A percentile compares a stretch with the other conserved stretches of the same genome.
phyloP scores from a whole-genome alignment of 1,284 basidiomycete genomes.

The Ustilago loliicola region DNA sequence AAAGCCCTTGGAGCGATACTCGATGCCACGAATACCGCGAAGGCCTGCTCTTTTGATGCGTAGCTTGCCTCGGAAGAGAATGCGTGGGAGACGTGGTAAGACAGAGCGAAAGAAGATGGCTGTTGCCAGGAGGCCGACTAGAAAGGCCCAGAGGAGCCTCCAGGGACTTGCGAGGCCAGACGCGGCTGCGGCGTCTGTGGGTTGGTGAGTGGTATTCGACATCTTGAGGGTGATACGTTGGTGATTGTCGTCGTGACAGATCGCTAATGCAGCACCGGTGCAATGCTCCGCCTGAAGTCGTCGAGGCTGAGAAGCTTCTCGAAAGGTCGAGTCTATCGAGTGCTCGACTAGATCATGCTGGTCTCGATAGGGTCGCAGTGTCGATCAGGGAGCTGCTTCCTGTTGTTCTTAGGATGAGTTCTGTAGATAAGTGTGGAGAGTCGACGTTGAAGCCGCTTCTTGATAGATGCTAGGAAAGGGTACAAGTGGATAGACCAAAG shows the following conservation, averaged over 20 bases:
- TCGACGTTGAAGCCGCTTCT: background rate
- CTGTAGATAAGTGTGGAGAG: background rate
- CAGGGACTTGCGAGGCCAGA: constrained; percentile 7
- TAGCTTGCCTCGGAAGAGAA: constrained; percentile 58
- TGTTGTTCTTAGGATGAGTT: background rate
- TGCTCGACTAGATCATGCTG: background rate
- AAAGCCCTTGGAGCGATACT: constrained; percentile 61
- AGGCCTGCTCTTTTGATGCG: constrained; percentile 54
- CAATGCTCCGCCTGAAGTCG: background rate
- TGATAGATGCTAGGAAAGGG: background rate
- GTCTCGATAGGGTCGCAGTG: background rate
- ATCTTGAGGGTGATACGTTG: background rate
- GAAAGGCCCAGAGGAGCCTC: constrained; percentile 28
- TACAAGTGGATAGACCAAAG: background rate
- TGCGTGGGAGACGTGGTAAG: constrained; percentile 56
- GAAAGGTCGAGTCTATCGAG: background rate
- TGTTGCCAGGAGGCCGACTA: constrained; percentile 34
- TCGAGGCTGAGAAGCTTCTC: background rate
- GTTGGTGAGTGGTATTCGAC: background rate
- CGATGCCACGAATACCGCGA: constrained; percentile 61
- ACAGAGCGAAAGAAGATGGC: constrained; percentile 61
- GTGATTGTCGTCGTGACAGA: background rate
- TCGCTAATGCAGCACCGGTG: background rate
- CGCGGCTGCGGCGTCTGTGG: background rate
- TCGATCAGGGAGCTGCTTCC: background rate